Base-by-base conservation (phyloP, 345 rosid species). In the Eucalyptus erythrocorys region DNA sequence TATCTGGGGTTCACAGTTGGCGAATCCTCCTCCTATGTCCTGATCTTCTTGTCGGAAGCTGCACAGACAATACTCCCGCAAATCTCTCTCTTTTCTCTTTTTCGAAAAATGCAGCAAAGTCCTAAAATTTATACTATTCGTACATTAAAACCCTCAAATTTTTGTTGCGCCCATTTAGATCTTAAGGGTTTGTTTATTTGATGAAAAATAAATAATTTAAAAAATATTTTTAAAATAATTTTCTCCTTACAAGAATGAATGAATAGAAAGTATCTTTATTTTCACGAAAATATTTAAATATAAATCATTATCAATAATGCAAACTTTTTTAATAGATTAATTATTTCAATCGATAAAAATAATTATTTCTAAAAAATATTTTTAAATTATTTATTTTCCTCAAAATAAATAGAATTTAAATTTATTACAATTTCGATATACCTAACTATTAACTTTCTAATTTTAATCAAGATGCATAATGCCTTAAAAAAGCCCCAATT, bases 371-470 rank as follows among this genome's bases (percentile, higher is more conserved):
- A 1, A 55, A 1, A 24, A 55, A 53, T 53, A 53, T 21, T 1
- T 53, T 53, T 0, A 55, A 55, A 55, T 55, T 24, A 55, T 55
- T 55, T 55, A 24, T 55, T 55, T 24, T 24, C 6, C 6, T 4
- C 0, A 0, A 10, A 55, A 55, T 55, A 22, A 55, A 55, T 3
- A 55, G 0, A 55, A 55, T 9, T 24, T 4, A 24, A 32, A 66
- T n/a, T 68, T 34, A n/a, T 34, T 34, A 9, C 11, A 32, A 19
- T 34, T 5, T 71, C 14, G 4, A 3, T 19, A 71, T 22, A 34
- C 2, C 22, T 19, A 71, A 71, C 45, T 37, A 11, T 10, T 71
- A 37, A 3, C 37, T 71, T 10, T 6, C 40, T 27, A 37, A 3
- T 34, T 37, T 71, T 71, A 5, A 37, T 10, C 1, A 1, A 19